These are phyloP conservation scores for Oenanthe javanica DNA, from an alignment of 140 eudicot species.

Conservation along the genomic window DNA sequence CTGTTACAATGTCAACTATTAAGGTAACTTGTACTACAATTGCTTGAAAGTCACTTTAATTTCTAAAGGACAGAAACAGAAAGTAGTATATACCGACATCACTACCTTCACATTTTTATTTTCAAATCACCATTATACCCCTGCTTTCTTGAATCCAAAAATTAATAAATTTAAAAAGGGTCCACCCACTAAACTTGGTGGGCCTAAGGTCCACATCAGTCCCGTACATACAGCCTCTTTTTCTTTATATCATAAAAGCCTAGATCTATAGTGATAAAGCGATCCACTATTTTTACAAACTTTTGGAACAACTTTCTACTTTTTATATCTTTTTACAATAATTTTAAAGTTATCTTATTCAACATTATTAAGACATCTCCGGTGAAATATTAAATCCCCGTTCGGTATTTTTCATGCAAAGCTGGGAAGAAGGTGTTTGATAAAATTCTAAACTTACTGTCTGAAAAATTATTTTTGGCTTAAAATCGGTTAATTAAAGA, in stretches of 20 bases:
- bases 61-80: neutral
- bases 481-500: no score
- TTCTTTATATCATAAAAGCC: constrained; percentile 5
- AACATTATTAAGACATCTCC: no score
- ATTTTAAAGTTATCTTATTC: neutral
- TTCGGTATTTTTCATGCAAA: no score
- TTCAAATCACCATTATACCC: neutral
- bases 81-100: neutral
- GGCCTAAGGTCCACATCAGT: neutral
- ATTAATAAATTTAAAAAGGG: neutral
- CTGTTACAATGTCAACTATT: no score
- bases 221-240: neutral
- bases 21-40: neutral
- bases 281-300: neutral
- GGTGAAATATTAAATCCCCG: no score
- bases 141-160: neutral
- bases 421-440: no score
- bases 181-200: neutral
- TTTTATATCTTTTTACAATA: neutral
- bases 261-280: neutral
- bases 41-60: neutral
- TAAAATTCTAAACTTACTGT: no score
- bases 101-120: neutral
- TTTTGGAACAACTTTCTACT: neutral
- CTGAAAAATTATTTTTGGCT: no score